phyloP scores from a whole-genome alignment of 2,329 filamentous ascomycete species.

The Ophiostoma australiae region DNA sequence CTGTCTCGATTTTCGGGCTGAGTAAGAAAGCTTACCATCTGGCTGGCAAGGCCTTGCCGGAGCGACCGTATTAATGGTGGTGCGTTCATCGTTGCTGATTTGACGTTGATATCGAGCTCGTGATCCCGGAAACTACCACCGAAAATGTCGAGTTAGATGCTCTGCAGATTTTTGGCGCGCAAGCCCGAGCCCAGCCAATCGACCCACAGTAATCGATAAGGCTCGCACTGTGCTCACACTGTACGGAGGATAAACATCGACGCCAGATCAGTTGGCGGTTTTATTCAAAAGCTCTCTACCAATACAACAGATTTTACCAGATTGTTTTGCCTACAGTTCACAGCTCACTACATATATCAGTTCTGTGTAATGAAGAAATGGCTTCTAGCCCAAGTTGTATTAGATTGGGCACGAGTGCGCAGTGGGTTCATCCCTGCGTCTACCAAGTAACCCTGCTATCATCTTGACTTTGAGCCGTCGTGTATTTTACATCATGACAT shows the following conservation, averaged over 20 bases:
- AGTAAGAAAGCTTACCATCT: slow-evolving; percentile 30
- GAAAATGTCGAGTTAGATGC: neutral
- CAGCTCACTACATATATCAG: neutral
- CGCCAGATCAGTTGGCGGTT: no score
- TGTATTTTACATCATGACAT: neutral
- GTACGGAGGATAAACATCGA: neutral
- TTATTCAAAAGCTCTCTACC: neutral
- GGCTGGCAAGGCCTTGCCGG: slow-evolving; percentile 33
- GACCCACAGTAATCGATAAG: slow-evolving; percentile 32
- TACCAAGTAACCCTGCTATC: slow-evolving; percentile 12
- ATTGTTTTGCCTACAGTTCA: neutral
- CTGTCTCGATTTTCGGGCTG: no score
- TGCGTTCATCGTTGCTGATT: slow-evolving; percentile 34
- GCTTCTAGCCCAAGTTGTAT: neutral
- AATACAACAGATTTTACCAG: neutral
- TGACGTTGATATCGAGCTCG: slow-evolving; percentile 18
- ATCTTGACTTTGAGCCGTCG: neutral
- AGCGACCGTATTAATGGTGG: slow-evolving; percentile 37
- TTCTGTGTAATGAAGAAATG: neutral
- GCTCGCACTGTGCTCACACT: slow-evolving; percentile 9
- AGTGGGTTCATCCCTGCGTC: slow-evolving; percentile 14
- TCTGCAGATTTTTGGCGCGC: slow-evolving; percentile 10
- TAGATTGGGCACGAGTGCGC: slow-evolving; percentile 15
- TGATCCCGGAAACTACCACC: slow-evolving; percentile 7
- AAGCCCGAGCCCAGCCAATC: slow-evolving; percentile 8